phyloP scores from a whole-genome alignment of 352 stramenopile species.

The Elongisporangium prolatum region DNA sequence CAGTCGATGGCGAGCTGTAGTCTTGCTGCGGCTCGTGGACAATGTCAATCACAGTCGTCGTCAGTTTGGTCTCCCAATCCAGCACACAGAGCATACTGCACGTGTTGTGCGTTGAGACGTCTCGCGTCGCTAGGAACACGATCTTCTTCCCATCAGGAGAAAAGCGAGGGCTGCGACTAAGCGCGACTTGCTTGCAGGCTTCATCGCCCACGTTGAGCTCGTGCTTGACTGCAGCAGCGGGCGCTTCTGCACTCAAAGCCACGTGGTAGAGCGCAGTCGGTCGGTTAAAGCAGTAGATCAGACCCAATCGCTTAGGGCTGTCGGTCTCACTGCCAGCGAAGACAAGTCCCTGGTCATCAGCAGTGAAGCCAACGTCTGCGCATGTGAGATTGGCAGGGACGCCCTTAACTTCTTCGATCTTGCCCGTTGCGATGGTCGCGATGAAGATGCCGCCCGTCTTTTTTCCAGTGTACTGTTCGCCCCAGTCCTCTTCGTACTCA shows the following conservation, averaged over 20 bases:
- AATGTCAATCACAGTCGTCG: conserved; percentile 55
- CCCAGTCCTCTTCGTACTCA: conserved; percentile 75
- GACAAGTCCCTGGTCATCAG: conserved; percentile 47
- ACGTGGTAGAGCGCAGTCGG: conserved; percentile 61
- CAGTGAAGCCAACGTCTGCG: conserved; percentile 64
- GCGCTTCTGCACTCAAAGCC: conserved; percentile 19
- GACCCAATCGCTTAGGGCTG: conserved; percentile 55
- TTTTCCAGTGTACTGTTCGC: conserved; percentile 81
- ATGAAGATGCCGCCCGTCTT: conserved; percentile 67
- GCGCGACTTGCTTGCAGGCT: conserved; percentile 32
- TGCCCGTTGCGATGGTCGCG: conserved; percentile 52
- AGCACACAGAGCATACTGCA: conserved; percentile 64
- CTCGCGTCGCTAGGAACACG: conserved; percentile 65
- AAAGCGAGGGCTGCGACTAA: conserved; percentile 57
- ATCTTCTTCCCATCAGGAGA: conserved; percentile 60
- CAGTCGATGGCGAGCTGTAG: conserved; percentile 16
- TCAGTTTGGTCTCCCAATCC: conserved; percentile 57
- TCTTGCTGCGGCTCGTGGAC: conserved; percentile 40
- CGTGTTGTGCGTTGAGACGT: conserved; percentile 72
- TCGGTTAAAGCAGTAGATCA: conserved; percentile 88
- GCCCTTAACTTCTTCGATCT: conserved; percentile 56
- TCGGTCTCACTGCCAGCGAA: conserved; percentile 63
- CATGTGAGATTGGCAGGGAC: conserved; percentile 53
- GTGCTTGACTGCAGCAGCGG: conserved; percentile 11
- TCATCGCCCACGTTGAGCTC: conserved; percentile 29